Evolutionary conservation across 1,139 yeast species (phyloP).

Genomic region (Lodderomyces margitis): DNA sequence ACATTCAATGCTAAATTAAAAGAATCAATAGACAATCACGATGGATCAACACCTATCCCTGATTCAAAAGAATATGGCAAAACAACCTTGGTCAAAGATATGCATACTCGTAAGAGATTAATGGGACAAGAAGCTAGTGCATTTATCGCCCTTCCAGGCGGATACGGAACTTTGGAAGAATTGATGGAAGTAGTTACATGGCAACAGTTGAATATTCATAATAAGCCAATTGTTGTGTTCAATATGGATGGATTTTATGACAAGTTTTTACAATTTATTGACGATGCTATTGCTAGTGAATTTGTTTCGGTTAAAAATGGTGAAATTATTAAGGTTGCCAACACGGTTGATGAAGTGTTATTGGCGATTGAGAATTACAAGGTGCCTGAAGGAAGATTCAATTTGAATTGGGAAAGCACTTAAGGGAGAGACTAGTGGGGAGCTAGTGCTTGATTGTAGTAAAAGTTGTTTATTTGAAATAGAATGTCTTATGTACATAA

Average conservation of each 20-base stretch:
- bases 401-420: conserved; percentile 63
- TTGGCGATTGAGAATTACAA: conserved; percentile 57
- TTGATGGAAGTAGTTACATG: conserved; percentile 88
- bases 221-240: conserved; percentile 73
- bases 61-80: conserved; percentile 64
- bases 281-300: conserved; percentile 56
- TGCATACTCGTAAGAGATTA: conserved; percentile 85
- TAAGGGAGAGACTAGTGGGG: conserved; percentile 15
- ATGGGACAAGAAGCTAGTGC: conserved; percentile 90
- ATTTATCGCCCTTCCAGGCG: conserved; percentile 89
- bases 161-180: conserved; percentile 89
- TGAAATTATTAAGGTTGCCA: conserved; percentile 66
- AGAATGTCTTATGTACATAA: not conserved
- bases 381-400: conserved; percentile 74
- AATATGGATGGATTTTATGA: conserved; percentile 82
- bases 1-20: conserved; percentile 49
- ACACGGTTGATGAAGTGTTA: conserved; percentile 64
- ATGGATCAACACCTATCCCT: conserved; percentile 65
- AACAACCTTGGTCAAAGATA: conserved; percentile 79
- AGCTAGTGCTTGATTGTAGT: not conserved
- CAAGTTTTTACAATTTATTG: conserved; percentile 58
- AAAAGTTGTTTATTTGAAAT: not conserved
- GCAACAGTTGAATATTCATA: conserved; percentile 82
- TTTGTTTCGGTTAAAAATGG: conserved; percentile 71
- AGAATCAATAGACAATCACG: conserved; percentile 46